A percentile compares a stretch with the other conserved stretches of the same genome.
These are phyloP conservation scores for Sequoia sempervirens DNA, from an alignment of 75 land plant genomes.

Conservation along the genomic window DNA sequence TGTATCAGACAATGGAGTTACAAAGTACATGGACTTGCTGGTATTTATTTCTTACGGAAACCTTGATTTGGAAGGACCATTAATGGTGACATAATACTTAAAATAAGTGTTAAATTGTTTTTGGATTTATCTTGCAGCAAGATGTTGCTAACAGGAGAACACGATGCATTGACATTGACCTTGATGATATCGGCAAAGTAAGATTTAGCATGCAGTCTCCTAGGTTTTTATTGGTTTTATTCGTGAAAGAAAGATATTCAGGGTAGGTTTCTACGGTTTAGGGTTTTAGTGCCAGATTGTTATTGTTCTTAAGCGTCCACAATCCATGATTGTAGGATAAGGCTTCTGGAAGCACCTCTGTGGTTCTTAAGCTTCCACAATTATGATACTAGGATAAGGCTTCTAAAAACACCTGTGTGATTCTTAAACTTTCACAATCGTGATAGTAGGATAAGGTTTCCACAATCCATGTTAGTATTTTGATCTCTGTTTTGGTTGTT, in stretches of 20 bases:
- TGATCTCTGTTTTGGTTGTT: background rate
- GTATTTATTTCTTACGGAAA: slow-evolving; percentile 26
- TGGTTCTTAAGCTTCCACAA: no score
- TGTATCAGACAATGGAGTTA: slow-evolving; percentile 60
- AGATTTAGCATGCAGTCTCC: background rate
- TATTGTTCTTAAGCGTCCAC: no score
- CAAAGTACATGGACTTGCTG: slow-evolving; percentile 81
- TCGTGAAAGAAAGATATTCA: background rate
- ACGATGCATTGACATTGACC: no score
- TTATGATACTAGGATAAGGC: no score
- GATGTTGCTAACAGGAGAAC: slow-evolving; percentile 78
- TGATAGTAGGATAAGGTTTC: background rate
- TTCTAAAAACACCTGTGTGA: no score
- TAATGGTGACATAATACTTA: background rate
- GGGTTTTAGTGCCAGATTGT: background rate
- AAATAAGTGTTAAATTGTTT: background rate
- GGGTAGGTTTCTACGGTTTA: background rate
- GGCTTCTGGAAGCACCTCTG: no score
- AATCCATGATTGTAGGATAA: no score
- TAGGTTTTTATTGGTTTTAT: background rate
- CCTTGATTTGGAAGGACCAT: background rate
- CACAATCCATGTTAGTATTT: background rate
- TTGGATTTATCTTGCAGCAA: slow-evolving; percentile 59
- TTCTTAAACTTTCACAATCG: background rate
- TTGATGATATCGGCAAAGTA: slow-evolving; percentile 66